phyloP scores from a whole-genome alignment of 345 rosid genomes.

The Cardamine resedifolia region DNA sequence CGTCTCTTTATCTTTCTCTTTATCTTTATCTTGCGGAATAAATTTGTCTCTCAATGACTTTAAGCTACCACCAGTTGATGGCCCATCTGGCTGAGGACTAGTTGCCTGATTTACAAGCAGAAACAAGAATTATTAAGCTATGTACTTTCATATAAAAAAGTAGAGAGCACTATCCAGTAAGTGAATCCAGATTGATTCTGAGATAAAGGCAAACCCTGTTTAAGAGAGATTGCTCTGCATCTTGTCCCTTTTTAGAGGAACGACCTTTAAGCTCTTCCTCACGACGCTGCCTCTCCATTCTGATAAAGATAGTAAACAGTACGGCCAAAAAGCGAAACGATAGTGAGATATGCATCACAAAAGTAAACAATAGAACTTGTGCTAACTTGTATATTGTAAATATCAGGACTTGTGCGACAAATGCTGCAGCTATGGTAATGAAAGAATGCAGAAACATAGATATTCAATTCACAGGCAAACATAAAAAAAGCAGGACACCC shows the following conservation, averaged over 20 bases:
- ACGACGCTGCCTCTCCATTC: constrained; percentile 98
- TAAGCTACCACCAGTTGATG: constrained; percentile 70
- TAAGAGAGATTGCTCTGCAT: constrained; percentile 74
- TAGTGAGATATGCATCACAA: constrained; percentile 23
- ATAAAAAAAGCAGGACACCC: neutral
- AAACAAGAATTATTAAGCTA: neutral
- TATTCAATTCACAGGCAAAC: constrained; percentile 3
- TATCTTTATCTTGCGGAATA: constrained; percentile 52
- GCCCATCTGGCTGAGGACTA: constrained; percentile 83
- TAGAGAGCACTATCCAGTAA: neutral
- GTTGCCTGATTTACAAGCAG: constrained; percentile 54
- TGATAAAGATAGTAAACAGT: constrained; percentile 29
- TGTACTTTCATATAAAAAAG: neutral
- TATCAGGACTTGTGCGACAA: constrained; percentile 4
- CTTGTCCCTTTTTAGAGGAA: constrained; percentile 76
- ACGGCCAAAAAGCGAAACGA: neutral
- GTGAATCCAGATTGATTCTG: constrained; percentile 10
- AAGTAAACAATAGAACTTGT: neutral
- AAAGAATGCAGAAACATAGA: neutral
- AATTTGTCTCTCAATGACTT: constrained; percentile 83
- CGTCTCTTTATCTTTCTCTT: constrained; percentile 64
- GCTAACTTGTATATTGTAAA: neutral
- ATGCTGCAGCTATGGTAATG: constrained; percentile 6
- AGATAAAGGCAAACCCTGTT: constrained; percentile 58
- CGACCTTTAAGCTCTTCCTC: constrained; percentile 86